Base-by-base conservation (phyloP, 2,329 filamentous ascomycete species). In the Aspergillus udagawae region DNA sequence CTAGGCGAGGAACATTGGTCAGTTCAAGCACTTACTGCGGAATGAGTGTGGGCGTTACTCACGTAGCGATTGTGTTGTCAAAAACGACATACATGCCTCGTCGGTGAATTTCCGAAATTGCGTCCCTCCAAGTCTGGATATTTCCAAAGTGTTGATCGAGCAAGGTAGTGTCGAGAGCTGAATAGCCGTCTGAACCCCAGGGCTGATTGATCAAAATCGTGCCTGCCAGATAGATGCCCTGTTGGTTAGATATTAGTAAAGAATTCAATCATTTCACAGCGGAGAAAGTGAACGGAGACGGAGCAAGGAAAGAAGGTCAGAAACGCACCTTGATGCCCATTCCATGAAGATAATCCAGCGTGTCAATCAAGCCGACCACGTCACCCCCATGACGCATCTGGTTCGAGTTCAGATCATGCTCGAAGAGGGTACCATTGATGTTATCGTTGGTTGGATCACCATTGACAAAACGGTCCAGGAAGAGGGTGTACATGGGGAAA, bases 41-140 rank as follows among this genome's bases (percentile, higher is more conserved):
- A 38, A 38, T 6, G 32, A 38, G 32, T 38, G 14, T 17, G 38
- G 10, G 8, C 12, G 7, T 48, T 17, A 73, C 78, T 75, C 71
- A 80, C 76, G 85, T 88, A 49, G 83, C 80, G 67, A 88, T 80
- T 1, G 86, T 88, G 65, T 87, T 87, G 67, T 88, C 86, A 58
- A 88, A 71, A 32, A 88, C 74, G 44, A 88, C 83, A 72, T 86
- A 87, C 84, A 88, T 88, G 53, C 79, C 82, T 29, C 82, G 77
- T 2, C 71, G 70, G 64, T 88, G 86, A n/a, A 88, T 84, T 50
- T 83, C 83, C 8, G 79, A 73, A 53, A 88, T 82, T 2, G 80
- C 79, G 49, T 75, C 70, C 63, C 84, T 80, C 83, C 84, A 88
- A 54, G 78, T 73, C 20, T 80, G 70, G 54, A 88, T 82, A 51